Evolutionary conservation across 2,329 filamentous ascomycete genomes (phyloP), one percentile per base, ranked within the genome.

Genomic region (Alternaria arborescens): DNA sequence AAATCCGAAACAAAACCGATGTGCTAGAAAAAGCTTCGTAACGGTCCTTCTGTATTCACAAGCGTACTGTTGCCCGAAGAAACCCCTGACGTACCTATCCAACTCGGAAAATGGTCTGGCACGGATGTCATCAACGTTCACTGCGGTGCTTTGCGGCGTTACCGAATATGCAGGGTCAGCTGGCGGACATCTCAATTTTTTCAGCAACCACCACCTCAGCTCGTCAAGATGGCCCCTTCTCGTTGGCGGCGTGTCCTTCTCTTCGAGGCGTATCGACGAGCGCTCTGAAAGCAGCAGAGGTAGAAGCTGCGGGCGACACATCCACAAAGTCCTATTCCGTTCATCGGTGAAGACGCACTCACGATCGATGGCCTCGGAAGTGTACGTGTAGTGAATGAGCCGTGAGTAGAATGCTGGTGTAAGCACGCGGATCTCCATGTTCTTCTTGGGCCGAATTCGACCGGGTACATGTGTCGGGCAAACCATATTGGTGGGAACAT

Each of bases 391-490:
- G 64, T 86, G 83, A 0, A 88, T 82, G 48, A 91, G 88, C 28
- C 88, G 84, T 12, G 85, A 83, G 78, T 92, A 92, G 71, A 92
- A 92, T 0, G 79, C 81, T 1, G 90, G 89, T 0, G 87, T 89
- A 20, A 90, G 74, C 5, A 91, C 79, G 54, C 83, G 84, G 48
- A 91, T 78, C 43, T 86, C 84, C 6, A 90, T 52, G 0, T 82
- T 75, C 22, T 82, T 77, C 3, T 61, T 60, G 3, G 54, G 40
- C 3, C 61, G 52, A 12, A 56, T 46, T 5, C 32, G 59, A 4
- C 54, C 65, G 2, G 28, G 54, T 18, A 46, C 44, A 18, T 60
- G 51, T n/a, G 65, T 64, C 80, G 26, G 77, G 3, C 53, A 54
- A 3, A 76, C 65, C 1, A 41, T 56, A n/a, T 68, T 61, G n/a